These are phyloP conservation scores for Cardamine resedifolia DNA, from an alignment of 345 rosid species.

Conservation along the genomic window DNA sequence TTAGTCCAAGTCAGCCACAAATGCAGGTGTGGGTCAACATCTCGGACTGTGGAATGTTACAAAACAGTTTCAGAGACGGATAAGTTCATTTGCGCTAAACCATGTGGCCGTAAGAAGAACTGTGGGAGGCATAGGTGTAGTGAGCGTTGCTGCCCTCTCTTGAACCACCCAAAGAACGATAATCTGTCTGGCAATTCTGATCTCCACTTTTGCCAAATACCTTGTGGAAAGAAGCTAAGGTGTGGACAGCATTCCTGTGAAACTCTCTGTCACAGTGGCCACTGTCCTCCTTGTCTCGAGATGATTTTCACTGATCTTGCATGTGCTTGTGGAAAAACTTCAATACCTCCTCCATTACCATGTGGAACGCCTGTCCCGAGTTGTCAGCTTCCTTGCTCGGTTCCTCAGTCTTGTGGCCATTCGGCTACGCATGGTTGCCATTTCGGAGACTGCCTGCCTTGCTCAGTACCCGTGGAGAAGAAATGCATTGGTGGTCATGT, in stretches of 20 bases:
- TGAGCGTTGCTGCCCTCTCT: slow-evolving; percentile 81
- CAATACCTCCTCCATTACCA: slow-evolving; percentile 87
- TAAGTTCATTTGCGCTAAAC: slow-evolving; percentile 63
- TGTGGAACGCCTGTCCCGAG: slow-evolving; percentile 79
- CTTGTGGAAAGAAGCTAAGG: slow-evolving; percentile 78
- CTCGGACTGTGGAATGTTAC: slow-evolving; percentile 68
- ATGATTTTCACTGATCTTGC: slow-evolving; percentile 75
- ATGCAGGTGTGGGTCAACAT: slow-evolving; percentile 68
- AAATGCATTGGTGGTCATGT: slow-evolving; percentile 85
- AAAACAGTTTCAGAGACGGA: slow-evolving; percentile 50
- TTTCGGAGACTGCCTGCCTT: slow-evolving; percentile 89
- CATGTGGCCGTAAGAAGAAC: slow-evolving; percentile 72
- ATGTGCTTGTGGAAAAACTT: slow-evolving; percentile 82
- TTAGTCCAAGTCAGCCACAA: slow-evolving; percentile 55
- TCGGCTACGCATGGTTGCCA: slow-evolving; percentile 83
- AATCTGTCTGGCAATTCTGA: slow-evolving; percentile 51
- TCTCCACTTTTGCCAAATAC: slow-evolving; percentile 77
- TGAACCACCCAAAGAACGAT: slow-evolving; percentile 40
- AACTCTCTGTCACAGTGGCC: slow-evolving; percentile 81
- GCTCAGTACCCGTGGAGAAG: slow-evolving; percentile 77
- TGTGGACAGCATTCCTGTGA: slow-evolving; percentile 86
- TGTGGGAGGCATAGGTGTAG: slow-evolving; percentile 89
- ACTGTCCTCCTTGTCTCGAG: slow-evolving; percentile 83
- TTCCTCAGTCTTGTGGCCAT: slow-evolving; percentile 81
- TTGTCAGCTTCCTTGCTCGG: slow-evolving; percentile 72